phyloP scores from a whole-genome alignment of 208 protist genomes.

The Leishmania arabica region DNA sequence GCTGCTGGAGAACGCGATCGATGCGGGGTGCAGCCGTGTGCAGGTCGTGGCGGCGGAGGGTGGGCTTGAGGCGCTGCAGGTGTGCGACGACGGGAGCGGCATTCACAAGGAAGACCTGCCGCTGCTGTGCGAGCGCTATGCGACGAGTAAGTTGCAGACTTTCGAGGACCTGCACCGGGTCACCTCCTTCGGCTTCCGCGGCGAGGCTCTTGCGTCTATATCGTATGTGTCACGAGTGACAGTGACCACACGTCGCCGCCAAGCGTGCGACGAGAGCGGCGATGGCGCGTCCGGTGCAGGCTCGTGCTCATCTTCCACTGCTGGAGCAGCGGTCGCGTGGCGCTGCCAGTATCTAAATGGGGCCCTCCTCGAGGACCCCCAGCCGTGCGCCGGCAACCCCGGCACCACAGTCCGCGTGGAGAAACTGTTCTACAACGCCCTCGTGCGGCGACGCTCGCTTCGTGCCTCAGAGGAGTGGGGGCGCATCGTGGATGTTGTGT shows the following conservation, averaged over 20 bases:
- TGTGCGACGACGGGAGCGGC: conserved; percentile 97
- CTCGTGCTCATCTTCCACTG: not conserved
- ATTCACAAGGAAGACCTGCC: conserved; percentile 95
- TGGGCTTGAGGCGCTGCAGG: conserved; percentile 96
- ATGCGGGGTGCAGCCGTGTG: conserved; percentile 93
- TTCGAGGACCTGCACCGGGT: conserved; percentile 92
- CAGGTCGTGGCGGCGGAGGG: conserved; percentile 90
- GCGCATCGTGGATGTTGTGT: conserved; percentile 90
- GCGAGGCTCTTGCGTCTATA: conserved; percentile 90
- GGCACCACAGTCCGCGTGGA: conserved; percentile 89
- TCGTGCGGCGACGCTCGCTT: conserved; percentile 75
- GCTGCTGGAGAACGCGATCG: conserved; percentile 98
- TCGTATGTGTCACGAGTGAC: conserved; percentile 84
- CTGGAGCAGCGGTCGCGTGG: conserved; percentile 44
- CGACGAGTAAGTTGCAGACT: conserved; percentile 92
- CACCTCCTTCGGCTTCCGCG: conserved; percentile 92
- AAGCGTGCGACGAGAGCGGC: not conserved
- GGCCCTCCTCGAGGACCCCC: conserved; percentile 85
- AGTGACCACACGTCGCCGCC: conserved; percentile 61
- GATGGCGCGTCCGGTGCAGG: not conserved
- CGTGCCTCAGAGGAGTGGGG: conserved; percentile 93
- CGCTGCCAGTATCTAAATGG: conserved; percentile 87
- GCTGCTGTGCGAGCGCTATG: conserved; percentile 97
- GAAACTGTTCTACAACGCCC: conserved; percentile 91
- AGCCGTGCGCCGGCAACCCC: conserved; percentile 74